Evolutionary conservation across 2,329 filamentous ascomycete species (phyloP), one percentile per base, ranked within the genome.

Genomic region (Hymenoscyphus linearis): DNA sequence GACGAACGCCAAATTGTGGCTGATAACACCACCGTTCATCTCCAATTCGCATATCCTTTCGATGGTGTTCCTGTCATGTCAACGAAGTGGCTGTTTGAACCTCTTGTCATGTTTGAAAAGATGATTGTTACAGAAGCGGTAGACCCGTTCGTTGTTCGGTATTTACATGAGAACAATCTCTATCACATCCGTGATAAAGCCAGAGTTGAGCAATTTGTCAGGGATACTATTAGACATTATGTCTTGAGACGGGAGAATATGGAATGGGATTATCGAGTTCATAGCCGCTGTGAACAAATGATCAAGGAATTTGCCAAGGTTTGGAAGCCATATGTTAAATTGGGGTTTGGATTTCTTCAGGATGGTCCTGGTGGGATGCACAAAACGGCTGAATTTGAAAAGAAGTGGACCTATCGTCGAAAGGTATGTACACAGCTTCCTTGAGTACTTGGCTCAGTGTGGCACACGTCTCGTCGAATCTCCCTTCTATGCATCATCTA

Each of bases 71-170:
- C 35, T 18, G 26, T 14, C 18, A 40, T 27, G 16, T 27, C 35
- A n/a, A 55, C 47, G 16, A 25, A 34, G 35, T 58, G 44, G 55
- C 27, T 61, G 25, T 27, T 61, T 26, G 14, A 58, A 25, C 18
- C 22, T 31, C 18, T 35, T 5, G 31, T 37, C 18, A 52, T 27
- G 31, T 34, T 13, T 18, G 14, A 26, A 14, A 47, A 25, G 26
- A 50, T 22, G 13, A 57, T 58, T 31, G 54, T 44, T 16, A 14
- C 55, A n/a, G 31, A 61, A n/a, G 10, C 22, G 4, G 55, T 61
- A 2, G 60, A 61, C 26, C 60, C 60, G 14, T 61, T 58, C 25
- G 60, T 31, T 14, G 16, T 55, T 34, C 55, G 60, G n/a, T 61
- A 61, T 18, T 25, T 61, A 3, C 60, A 61, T 27, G 60, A 61